These are phyloP conservation scores for Saccharomycodes ludwigii DNA, from an alignment of 805 yeast genomes.

Conservation along the genomic window DNA sequence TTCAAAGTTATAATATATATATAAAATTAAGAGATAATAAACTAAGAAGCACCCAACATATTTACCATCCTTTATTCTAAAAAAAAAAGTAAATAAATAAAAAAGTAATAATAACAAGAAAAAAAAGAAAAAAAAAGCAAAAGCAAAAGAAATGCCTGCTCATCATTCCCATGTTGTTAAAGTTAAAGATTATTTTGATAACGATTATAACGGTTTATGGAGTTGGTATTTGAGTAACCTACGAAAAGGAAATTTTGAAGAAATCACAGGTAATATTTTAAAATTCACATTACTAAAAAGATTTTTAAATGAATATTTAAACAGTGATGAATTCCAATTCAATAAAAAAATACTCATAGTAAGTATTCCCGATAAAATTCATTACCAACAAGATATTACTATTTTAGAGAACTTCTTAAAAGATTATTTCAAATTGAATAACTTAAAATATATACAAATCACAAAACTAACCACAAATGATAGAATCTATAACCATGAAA, in stretches of 20 bases:
- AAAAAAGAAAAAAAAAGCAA: too few relatives aligned
- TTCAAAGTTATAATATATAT: too few relatives aligned
- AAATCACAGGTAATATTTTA: conserved; percentile 17
- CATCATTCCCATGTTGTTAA: conserved; percentile 33
- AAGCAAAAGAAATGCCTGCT: conserved; percentile 69
- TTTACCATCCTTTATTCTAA: neutral
- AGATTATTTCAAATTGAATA: conserved; percentile 21
- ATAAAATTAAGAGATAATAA: conserved; percentile 1
- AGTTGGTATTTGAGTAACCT: conserved; percentile 27
- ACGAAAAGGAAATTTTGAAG: conserved; percentile 25
- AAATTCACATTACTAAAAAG: conserved; percentile 19
- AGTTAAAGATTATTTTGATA: conserved; percentile 20
- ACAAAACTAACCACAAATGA: conserved; percentile 20
- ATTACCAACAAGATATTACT: conserved; percentile 14
- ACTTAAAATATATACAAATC: conserved; percentile 17
- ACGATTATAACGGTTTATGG: conserved; percentile 25
- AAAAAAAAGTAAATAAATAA: neutral
- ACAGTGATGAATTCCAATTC: conserved; percentile 6
- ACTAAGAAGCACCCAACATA: neutral
- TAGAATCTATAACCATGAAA: conserved; percentile 20
- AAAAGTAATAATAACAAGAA: too few relatives aligned
- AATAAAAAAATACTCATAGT: conserved; percentile 18
- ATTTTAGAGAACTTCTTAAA: conserved; percentile 20
- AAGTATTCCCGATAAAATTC: conserved; percentile 22
- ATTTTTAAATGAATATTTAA: conserved; percentile 17